A percentile compares a stretch with the other conserved stretches of the same genome.
Conservation (phyloP, 768 basidiomycete genomes). For the Epithele typhae region DNA sequence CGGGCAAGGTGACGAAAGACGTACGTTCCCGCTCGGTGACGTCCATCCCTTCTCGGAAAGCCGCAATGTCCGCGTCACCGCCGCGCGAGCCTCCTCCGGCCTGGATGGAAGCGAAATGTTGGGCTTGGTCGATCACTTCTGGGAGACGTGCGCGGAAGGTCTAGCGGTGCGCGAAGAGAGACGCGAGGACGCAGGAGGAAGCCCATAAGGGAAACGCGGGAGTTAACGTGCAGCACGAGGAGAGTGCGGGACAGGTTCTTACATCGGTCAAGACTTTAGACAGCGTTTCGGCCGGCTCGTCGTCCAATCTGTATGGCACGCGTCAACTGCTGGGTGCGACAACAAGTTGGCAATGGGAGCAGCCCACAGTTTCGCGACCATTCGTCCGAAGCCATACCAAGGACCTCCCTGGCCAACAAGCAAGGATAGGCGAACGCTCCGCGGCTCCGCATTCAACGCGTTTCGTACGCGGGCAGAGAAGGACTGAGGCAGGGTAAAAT, state of each 20-base stretch:
- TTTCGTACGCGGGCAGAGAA: slow-evolving; percentile 77
- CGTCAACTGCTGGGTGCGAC: no score
- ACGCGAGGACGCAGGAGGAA: neutral
- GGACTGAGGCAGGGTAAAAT: slow-evolving; percentile 77
- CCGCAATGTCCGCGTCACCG: slow-evolving; percentile 56
- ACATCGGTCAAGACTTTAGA: slow-evolving; percentile 69
- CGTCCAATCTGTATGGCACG: slow-evolving; percentile 74
- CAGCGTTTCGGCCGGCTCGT: slow-evolving; percentile 68
- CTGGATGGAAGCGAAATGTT: slow-evolving; percentile 63
- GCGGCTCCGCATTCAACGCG: slow-evolving; percentile 85
- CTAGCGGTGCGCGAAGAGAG: slow-evolving; percentile 26
- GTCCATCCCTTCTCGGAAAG: slow-evolving; percentile 89
- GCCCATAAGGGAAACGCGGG: slow-evolving; percentile 3
- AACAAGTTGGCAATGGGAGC: no score
- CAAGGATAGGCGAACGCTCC: slow-evolving; percentile 75
- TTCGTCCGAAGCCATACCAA: slow-evolving; percentile 92
- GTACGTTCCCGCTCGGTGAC: slow-evolving; percentile 88
- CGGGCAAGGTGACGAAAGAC: slow-evolving; percentile 23
- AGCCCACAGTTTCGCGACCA: slow-evolving; percentile 76
- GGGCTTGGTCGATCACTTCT: slow-evolving; percentile 84
- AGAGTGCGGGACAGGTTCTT: slow-evolving; percentile 11
- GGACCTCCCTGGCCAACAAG: slow-evolving; percentile 84
- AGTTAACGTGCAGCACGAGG: neutral
- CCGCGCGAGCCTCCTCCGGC: slow-evolving; percentile 43
- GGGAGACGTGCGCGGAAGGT: slow-evolving; percentile 71